Base-by-base conservation (phyloP, 129 eudicot species). In the Centaurea solstitialis region DNA sequence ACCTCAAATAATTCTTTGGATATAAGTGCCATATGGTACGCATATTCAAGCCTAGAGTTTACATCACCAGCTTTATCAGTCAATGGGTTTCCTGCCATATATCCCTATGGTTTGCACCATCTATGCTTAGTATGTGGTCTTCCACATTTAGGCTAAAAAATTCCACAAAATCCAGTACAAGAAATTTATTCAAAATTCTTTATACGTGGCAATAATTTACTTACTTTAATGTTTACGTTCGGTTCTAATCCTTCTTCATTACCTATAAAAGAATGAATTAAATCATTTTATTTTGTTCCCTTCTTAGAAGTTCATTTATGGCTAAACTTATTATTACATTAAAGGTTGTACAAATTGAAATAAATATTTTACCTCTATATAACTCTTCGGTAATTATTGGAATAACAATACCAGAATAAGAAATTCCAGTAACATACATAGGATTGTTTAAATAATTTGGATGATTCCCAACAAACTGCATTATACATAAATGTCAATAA, bases 1-100 rank as follows among this genome's bases (percentile, higher is more conserved):
- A 85, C 88, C 88, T 85, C 80, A 9, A 47, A 81, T 64, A 85
- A 79, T 35, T 77, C 85, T 40, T 76, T 45, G 11, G 88, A 85
- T 81, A 85, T 64, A 76, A 81, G 85, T 76, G 85, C 80, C 68
- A 85, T 11, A 59, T 80, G 82, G 30, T 26, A 73, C 5, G 85
- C 85, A 66, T 76, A 85, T 50, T 70, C 78, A 2, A 76, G 68
- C 40, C 82, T 85, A 1, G 88, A 81, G 24, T 85, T 76, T 21
- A 65, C 61, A 37, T 85, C 82, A 13, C 70, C 70, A 3, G 6
- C 43, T 59, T 68, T 62, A 75, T 85, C 82, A 18, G 87, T 85
- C 39, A 80, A 76, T 3, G 87, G 87, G 74, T 85, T 85, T 43
- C 88, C 85, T 0, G 26, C 85, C 75, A 81, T 81, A 64, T 80